Percentiles rank a stretch among this genome's conserved stretches.
Evolutionary conservation across 208 protist species (phyloP).

Genomic region (Crithidia brevicula): DNA sequence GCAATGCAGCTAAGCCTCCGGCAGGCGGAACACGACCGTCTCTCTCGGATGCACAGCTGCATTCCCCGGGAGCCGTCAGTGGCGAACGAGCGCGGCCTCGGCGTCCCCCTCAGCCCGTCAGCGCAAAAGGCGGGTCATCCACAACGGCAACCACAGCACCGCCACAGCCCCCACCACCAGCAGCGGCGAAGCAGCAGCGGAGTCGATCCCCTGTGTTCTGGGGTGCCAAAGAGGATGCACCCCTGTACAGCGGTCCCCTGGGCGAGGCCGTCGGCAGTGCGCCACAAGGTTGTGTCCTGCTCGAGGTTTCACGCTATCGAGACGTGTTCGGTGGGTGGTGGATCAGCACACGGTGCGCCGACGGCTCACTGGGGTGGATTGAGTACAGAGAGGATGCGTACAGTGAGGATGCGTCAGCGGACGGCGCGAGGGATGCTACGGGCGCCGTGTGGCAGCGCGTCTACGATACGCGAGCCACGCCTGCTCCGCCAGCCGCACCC

Average conservation of each 20-base stretch:
- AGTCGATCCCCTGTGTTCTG: slow-evolving; percentile 53
- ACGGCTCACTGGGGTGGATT: slow-evolving; percentile 60
- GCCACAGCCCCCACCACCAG: background rate
- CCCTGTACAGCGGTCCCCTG: slow-evolving; percentile 66
- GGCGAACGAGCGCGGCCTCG: too few relatives aligned
- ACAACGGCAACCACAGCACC: background rate
- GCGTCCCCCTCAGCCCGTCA: too few relatives aligned
- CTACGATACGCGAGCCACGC: slow-evolving; percentile 35
- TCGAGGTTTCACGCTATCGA: slow-evolving; percentile 54
- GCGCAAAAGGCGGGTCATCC: background rate
- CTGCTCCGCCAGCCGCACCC: background rate
- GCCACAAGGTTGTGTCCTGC: slow-evolving; percentile 49
- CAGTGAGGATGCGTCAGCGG: background rate
- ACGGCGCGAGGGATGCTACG: background rate
- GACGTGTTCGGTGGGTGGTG: slow-evolving; percentile 81
- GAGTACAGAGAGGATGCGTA: background rate
- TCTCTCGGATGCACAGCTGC: background rate
- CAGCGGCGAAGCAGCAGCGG: background rate
- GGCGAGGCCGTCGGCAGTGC: slow-evolving; percentile 62
- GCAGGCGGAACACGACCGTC: background rate
- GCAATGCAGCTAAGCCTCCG: background rate
- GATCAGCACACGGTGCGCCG: slow-evolving; percentile 46
- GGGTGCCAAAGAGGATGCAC: slow-evolving; percentile 42
- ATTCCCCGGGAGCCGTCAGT: too few relatives aligned
- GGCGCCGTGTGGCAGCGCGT: slow-evolving; percentile 42